Evolutionary conservation across 2,329 filamentous ascomycete genomes (phyloP).

Genomic region (Eurotiales sp.): DNA sequence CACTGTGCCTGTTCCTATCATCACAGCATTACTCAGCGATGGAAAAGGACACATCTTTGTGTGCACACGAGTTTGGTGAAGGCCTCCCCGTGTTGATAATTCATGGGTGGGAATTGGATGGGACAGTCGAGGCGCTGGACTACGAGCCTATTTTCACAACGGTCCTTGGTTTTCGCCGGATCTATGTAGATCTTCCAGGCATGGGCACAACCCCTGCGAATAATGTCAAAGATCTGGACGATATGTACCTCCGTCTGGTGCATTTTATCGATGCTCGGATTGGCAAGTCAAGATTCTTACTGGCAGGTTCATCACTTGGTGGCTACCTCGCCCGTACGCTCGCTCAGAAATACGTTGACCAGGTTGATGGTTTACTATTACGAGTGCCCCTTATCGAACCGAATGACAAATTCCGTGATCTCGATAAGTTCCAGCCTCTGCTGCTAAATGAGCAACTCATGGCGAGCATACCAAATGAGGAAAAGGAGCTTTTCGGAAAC

Average conservation of each 20-base stretch:
- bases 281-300: conserved; percentile 21
- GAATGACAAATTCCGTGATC: conserved; percentile 21
- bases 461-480: conserved; percentile 20
- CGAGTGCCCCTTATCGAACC: conserved; percentile 28
- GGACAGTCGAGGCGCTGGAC: conserved; percentile 22
- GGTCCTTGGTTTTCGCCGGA: conserved; percentile 20
- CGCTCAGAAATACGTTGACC: conserved; percentile 23
- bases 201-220: conserved; percentile 27
- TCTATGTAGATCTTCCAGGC: conserved; percentile 29
- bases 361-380: conserved; percentile 25
- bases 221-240: conserved; percentile 23
- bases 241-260: conserved; percentile 23
- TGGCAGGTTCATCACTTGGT: conserved; percentile 27
- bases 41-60: conserved; percentile 19
- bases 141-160: conserved; percentile 28
- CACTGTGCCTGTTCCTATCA: neutral
- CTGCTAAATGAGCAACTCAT: conserved; percentile 23
- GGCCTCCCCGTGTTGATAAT: conserved; percentile 26
- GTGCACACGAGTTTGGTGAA: conserved; percentile 23
- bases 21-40: neutral
- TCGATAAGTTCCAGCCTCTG: conserved; percentile 23
- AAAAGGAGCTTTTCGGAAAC: conserved; percentile 22
- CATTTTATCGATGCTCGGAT: conserved; percentile 27
- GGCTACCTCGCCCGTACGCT: conserved; percentile 27
- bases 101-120: conserved; percentile 25